Evolutionary conservation across 305 asterid genomes (phyloP), one percentile per base, ranked within the genome.

Genomic region (Fraxinus floribunda): DNA sequence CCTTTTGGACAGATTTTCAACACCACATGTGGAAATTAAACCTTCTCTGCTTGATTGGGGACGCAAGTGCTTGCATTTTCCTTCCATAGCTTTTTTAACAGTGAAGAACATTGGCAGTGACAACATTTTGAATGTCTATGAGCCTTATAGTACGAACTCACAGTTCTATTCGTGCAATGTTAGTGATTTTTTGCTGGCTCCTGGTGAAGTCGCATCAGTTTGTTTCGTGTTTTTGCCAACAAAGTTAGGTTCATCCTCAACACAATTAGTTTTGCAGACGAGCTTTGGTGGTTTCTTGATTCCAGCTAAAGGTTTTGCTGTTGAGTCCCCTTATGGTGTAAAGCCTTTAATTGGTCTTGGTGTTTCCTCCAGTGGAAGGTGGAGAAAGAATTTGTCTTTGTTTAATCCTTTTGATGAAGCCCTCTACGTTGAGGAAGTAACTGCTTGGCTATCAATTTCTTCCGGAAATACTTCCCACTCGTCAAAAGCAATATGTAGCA

Each of bases 41-140:
- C 98, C 99, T 66, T 81, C 89, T 70, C 62, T 87, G 46, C 83
- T 95, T 68, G 97, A 95, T 75, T 95, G 97, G 98, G 99, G 98
- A 46, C 83, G 86, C 52, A 91, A 87, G 87, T 80, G 86, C 79
- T 81, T 93, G 81, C 91, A 90, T 80, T 35, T 83, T 79, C 97
- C 98, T 57, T 91, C 97, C 38, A 10, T 88, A 77, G 92, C 95
- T 41, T 90, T 86, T 85, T 72, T 93, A 60, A 89, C 89, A 38
- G 90, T 95, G 84, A 88, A 81, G 85, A 95, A 95, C 86, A 83
- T 89, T 24, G 93, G 90, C 72, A 79, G 80, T 26, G 90, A 90
- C 60, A 68, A 79, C 68, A 76, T 75, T 79, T 85, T 94, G 88
- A 85, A 86, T 64, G 79, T 95, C 74, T 86, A 88, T 79, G 90